Base-by-base conservation (phyloP, 2,329 filamentous ascomycete genomes). In the Geosmithia morbida region DNA sequence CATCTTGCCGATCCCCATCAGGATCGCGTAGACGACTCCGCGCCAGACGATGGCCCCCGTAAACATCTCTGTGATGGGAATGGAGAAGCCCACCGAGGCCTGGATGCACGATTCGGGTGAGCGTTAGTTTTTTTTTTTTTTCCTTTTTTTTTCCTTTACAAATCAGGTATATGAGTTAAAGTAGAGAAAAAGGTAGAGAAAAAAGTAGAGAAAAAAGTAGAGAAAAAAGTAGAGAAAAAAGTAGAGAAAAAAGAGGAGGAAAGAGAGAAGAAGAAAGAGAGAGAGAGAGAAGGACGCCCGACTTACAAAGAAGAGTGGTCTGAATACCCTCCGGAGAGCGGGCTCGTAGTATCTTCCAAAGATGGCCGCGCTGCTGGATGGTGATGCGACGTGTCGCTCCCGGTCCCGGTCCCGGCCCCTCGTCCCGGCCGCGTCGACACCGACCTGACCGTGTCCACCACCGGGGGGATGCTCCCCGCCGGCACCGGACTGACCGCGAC, bases 61-160 rank as follows among this genome's bases (percentile, higher is more conserved):
- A 54, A 88, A 90, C 69, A 92, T 79, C 6, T 75, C 64, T 0
- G 73, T 76, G 29, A 90, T 81, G 0, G 85, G 85, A 1, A 92
- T 84, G 0, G 85, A 81, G 57, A 90, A 89, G 0, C 85, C 85
- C 37, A 90, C 83, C 0, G 74, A 77, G 1, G 74, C 69, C 69
- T 71, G 17, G 0, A 2, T 26, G n/a, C 1, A 7, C 1, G 13
- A 8, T 0, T 1, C 2, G 40, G 49, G 39, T 54, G 42, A 2
- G 19, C 50, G 22, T 8, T 5, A 26, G 22, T 26, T 4, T 26
- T 26, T 26, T 26, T 5, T 26, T n/a, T n/a, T n/a, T n/a, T n/a
- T n/a, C n/a, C n/a, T n/a, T n/a, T n/a, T n/a, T n/a, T n/a, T n/a
- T n/a, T n/a, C n/a, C n/a, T n/a, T n/a, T n/a, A n/a, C n/a, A n/a